Evolutionary conservation across 305 asterid species (phyloP), one percentile per base, ranked within the genome.

Genomic region (Fraxinus angustifolia): DNA sequence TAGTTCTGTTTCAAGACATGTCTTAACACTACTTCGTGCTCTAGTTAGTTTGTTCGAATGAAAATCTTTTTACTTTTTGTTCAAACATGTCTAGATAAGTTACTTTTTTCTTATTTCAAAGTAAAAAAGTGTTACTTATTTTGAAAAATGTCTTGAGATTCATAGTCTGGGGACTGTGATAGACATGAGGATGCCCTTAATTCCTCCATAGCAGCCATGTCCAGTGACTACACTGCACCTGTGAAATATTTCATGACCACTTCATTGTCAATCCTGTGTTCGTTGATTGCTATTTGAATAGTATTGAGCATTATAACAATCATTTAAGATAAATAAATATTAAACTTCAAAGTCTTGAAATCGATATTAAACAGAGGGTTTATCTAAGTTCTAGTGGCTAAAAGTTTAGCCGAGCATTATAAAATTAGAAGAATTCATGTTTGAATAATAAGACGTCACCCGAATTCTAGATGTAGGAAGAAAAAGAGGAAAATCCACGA

Each of bases 151-250:
- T 45, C 56, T 85, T 87, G 92, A 97, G 93, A 42, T 78, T 95
- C 97, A 53, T 93, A 90, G 3, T 45, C 89, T 2, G 93, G 85
- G 30, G 30, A 28, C 30, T 28, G 30, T 28, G 83, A 94, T 87
- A 82, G 97, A 90, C 96, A 94, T 89, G 85, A 94, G 95, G 19
- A 23, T 23, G 26, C 97, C 98, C 87, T 94, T 93, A 75, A 95
- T 95, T 42, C 98, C 99, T 82, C 99, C 99, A 78, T 97, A 91
- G 31, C 91, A 88, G 35, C 99, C 92, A 90, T 95, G 99, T 17
- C 99, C 99, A 82, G 93, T 92, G 76, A 93, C 99, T 6, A 93
- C 88, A 23, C 88, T 86, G 82, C 75, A 92, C 97, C 97, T 90
- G 90, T 68, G 58, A 70, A 42, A 45, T 3, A 26, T 8, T 6